A percentile compares a stretch with the other conserved stretches of the same genome.
phyloP scores from a whole-genome alignment of 2,329 filamentous ascomycete genomes.

The Fusarium nematophilum region DNA sequence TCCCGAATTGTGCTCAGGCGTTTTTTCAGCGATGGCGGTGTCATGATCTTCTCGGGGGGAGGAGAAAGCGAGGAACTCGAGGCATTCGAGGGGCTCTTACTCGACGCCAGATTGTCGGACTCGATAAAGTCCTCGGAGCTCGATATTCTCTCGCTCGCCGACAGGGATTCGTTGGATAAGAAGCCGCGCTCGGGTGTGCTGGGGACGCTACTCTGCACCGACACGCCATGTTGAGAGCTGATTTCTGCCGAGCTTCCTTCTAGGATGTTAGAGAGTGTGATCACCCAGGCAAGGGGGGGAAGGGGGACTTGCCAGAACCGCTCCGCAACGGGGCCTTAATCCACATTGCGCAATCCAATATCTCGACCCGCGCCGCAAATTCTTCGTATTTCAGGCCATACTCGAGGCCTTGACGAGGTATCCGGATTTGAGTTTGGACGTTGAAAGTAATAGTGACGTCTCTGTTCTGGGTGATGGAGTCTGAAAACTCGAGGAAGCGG shows the following conservation, averaged over 20 bases:
- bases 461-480: conserved; percentile 9
- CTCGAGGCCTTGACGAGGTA: conserved; percentile 36
- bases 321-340: conserved; percentile 12
- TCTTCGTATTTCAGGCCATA: conserved; percentile 34
- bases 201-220: background rate
- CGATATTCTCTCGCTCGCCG: background rate
- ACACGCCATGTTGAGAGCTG: background rate
- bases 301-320: conserved; percentile 13
- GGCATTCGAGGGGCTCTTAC: conserved; percentile 5
- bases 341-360: conserved; percentile 43
- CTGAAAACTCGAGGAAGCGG: conserved; percentile 33
- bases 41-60: conserved; percentile 25
- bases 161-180: background rate
- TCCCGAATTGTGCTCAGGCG: background rate
- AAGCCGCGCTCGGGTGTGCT: background rate
- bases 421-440: conserved; percentile 23
- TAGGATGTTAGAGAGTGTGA: background rate
- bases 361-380: conserved; percentile 40
- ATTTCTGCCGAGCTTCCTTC: background rate
- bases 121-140: background rate
- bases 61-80: conserved; percentile 27
- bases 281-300: background rate
- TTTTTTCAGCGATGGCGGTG: conserved; percentile 29
- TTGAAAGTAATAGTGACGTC: conserved; percentile 19
- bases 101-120: background rate